Evolutionary conservation across 495 filamentous ascomycete genomes (phyloP).

Genomic region (Podospora australis): DNA sequence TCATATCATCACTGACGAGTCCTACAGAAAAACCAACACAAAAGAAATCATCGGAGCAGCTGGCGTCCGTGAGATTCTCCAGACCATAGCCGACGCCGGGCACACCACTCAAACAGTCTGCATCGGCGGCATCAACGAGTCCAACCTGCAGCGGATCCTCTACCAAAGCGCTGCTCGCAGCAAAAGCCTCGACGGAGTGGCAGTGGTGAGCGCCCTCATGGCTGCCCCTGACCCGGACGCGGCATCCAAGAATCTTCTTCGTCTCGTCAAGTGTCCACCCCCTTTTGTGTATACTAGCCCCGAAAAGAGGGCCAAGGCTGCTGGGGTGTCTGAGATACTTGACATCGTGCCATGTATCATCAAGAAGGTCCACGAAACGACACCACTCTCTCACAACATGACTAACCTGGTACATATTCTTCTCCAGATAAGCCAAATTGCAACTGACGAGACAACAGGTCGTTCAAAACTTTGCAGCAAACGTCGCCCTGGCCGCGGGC

Average conservation of each 20-base stretch:
- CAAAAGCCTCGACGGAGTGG: slow-evolving; percentile 68
- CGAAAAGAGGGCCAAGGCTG: slow-evolving; percentile 44
- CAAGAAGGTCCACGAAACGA: slow-evolving; percentile 48
- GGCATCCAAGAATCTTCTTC: slow-evolving; percentile 51
- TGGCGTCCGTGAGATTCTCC: slow-evolving; percentile 67
- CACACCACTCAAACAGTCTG: slow-evolving; percentile 53
- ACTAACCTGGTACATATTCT: slow-evolving; percentile 58
- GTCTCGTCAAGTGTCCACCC: slow-evolving; percentile 37
- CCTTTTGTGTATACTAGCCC: slow-evolving; percentile 55
- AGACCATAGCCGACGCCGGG: slow-evolving; percentile 41
- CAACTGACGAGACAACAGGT: slow-evolving; percentile 35
- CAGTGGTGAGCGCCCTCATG: slow-evolving; percentile 86
- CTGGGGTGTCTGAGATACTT: slow-evolving; percentile 47
- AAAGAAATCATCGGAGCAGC: slow-evolving; percentile 75
- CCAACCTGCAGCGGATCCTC: slow-evolving; percentile 67
- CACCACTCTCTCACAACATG: slow-evolving; percentile 91
- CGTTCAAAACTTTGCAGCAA: slow-evolving; percentile 89
- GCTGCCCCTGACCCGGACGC: slow-evolving; percentile 56
- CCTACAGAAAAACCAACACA: slow-evolving; percentile 58
- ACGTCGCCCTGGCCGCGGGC: slow-evolving; percentile 76
- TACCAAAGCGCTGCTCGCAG: slow-evolving; percentile 49
- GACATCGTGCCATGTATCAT: slow-evolving; percentile 51
- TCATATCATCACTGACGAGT: too few species aligned
- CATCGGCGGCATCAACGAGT: slow-evolving; percentile 82
- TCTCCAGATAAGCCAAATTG: background rate